Evolutionary conservation across 139 green algal species (phyloP).

Genomic region (Deuterostichococcus epilithicus): DNA sequence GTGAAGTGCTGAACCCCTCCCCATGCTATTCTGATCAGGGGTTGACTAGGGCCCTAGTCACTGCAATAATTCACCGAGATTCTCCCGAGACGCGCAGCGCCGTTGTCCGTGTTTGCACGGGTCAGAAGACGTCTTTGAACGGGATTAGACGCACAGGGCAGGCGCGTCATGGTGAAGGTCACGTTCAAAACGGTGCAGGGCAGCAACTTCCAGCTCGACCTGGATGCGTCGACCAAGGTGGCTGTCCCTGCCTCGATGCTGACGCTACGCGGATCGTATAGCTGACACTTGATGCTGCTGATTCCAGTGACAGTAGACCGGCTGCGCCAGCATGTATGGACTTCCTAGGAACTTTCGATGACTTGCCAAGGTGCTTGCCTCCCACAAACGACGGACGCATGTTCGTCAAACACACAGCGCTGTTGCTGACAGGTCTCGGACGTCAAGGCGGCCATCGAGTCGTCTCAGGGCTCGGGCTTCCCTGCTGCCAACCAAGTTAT

Average conservation of each 20-base stretch:
- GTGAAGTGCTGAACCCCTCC: too few relatives aligned
- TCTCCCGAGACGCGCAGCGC: too few relatives aligned
- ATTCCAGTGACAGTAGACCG: too few relatives aligned
- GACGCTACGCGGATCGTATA: too few relatives aligned
- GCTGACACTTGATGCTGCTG: too few relatives aligned
- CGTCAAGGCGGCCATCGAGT: slow-evolving; percentile 63
- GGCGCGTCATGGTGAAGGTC: slow-evolving; percentile 61
- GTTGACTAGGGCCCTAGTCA: too few relatives aligned
- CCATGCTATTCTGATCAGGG: too few relatives aligned
- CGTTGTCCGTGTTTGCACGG: too few relatives aligned
- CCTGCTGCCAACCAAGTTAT: slow-evolving; percentile 49
- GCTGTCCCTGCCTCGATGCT: not conserved
- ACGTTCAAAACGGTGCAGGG: slow-evolving; percentile 86
- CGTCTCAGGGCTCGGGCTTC: slow-evolving; percentile 50
- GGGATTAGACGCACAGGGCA: too few relatives aligned
- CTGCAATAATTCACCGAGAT: too few relatives aligned
- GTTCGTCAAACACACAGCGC: not conserved
- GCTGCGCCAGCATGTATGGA: not conserved
- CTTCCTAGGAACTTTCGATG: not conserved
- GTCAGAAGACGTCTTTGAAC: too few relatives aligned
- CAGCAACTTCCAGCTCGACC: slow-evolving; percentile 68
- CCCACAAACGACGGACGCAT: not conserved
- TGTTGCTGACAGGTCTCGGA: slow-evolving; percentile 66
- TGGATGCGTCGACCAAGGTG: slow-evolving; percentile 65
- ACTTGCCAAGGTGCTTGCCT: not conserved